Percentiles rank a stretch among this genome's conserved stretches.
These are phyloP conservation scores for Euphorbia tirucalli DNA, from an alignment of 345 rosid genomes.

Conservation along the genomic window DNA sequence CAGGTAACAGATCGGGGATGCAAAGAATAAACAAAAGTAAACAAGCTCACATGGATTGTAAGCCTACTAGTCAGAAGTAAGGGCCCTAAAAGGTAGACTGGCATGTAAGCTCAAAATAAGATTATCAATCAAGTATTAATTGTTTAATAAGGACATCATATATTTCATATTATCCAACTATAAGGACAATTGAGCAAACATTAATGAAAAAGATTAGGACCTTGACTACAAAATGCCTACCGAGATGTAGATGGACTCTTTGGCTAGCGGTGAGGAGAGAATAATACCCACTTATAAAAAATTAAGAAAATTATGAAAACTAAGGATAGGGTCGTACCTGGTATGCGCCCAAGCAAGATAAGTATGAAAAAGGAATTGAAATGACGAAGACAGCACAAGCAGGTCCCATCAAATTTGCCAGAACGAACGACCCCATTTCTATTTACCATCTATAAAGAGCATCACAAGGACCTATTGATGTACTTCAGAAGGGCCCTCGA, in stretches of 20 bases:
- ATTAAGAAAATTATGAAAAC: slow-evolving; percentile 12
- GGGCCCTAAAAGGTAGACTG: slow-evolving; percentile 20
- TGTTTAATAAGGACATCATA: neutral
- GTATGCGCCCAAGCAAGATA: slow-evolving; percentile 24
- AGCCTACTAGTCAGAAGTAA: slow-evolving; percentile 14
- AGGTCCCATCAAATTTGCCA: slow-evolving; percentile 37
- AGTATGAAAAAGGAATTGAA: slow-evolving; percentile 41
- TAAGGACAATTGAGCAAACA: slow-evolving; percentile 24
- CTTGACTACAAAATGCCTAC: slow-evolving; percentile 27
- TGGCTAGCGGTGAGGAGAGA: neutral
- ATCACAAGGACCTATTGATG: slow-evolving; percentile 27
- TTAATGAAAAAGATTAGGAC: slow-evolving; percentile 28
- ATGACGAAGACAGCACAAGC: slow-evolving; percentile 41
- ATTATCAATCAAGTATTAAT: slow-evolving; percentile 17
- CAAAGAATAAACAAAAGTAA: slow-evolving; percentile 15
- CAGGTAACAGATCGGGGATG: slow-evolving; percentile 19
- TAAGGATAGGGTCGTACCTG: slow-evolving; percentile 30
- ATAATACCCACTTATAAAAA: slow-evolving; percentile 18
- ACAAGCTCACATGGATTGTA: slow-evolving; percentile 32
- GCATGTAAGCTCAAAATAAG: slow-evolving; percentile 5
- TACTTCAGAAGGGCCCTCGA: slow-evolving; percentile 28
- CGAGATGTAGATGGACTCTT: slow-evolving; percentile 20
- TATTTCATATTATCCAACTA: slow-evolving; percentile 9
- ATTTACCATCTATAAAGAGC: slow-evolving; percentile 16
- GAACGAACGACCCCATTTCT: slow-evolving; percentile 31